Base-by-base conservation (phyloP, 306 rosid species). In the Oemleria cerasiformis region DNA sequence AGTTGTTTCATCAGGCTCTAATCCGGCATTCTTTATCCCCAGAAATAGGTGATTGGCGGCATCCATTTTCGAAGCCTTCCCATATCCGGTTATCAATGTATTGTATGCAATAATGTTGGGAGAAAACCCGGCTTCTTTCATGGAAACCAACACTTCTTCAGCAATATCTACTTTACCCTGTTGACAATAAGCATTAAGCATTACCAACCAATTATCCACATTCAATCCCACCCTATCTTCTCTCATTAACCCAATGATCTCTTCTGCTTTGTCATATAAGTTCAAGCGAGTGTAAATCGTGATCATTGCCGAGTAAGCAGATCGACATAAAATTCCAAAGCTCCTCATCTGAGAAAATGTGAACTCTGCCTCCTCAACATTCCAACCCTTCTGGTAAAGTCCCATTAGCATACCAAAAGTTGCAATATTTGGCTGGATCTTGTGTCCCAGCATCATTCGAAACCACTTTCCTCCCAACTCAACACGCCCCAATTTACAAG, bases 41-140 rank as follows among this genome's bases (percentile, higher is more conserved):
- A 23, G 20, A 79, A 91, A 91, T 56, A 94, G 45, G 13, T 77
- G 78, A 83, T 87, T 84, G 47, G 98, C 97, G 71, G 81, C 83
- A 68, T 80, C 84, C 97, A 94, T 94, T 11, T 81, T 77, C 0
- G 92, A 84, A n/a, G 83, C 88, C 77, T 82, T 94, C 21, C 98
- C 98, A 76, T 86, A 91, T 60, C 98, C 97, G 40, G 97, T 94
- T 60, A 94, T 86, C 86, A 94, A 80, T 48, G 92, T 91, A 78
- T 94, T 94, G 71, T 82, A 87, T 38, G 96, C 94, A 78, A 94
- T 76, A 47, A 94, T 62, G 75, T 86, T 88, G 15, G 84, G 79
- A 30, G 86, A 53, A 85, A 86, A 82, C 56, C 96, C 96, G 7
- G 79, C 87, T 68, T 86, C 80, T 66, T 67, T 71, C 92, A 94